These are phyloP conservation scores for Sugiyamaella castrensis DNA, from an alignment of 1,139 yeast genomes.

Conservation along the genomic window DNA sequence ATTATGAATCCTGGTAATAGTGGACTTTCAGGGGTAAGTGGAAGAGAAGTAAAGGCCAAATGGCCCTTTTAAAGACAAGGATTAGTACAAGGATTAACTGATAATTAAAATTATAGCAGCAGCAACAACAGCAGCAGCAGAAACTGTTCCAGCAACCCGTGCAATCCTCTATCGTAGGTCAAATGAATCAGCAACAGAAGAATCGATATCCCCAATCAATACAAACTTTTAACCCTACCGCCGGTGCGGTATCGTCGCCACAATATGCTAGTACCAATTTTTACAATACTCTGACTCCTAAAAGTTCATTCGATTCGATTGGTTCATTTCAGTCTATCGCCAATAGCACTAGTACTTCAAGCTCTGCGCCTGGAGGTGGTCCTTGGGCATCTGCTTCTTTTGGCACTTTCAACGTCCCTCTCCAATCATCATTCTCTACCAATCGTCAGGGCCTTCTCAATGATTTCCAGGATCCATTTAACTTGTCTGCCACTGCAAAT, in stretches of 20 bases:
- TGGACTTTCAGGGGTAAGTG: slow-evolving; percentile 3
- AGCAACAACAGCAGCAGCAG: too few relatives aligned
- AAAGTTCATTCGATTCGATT: slow-evolving; percentile 24
- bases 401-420: slow-evolving; percentile 15
- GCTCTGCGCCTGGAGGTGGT: slow-evolving; percentile 8
- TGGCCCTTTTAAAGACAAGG: too few relatives aligned
- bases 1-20: too few relatives aligned
- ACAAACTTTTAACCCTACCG: background rate
- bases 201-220: too few relatives aligned
- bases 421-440: background rate
- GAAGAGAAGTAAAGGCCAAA: background rate
- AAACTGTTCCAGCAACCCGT: too few relatives aligned
- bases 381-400: slow-evolving; percentile 17
- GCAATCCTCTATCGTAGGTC: too few relatives aligned
- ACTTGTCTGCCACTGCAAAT: background rate
- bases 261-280: slow-evolving; percentile 15
- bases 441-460: background rate
- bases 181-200: too few relatives aligned
- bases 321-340: slow-evolving; percentile 17
- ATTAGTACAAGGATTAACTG: too few relatives aligned
- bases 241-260: background rate
- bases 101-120: too few relatives aligned
- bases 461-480: slow-evolving; percentile 9
- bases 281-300: slow-evolving; percentile 21
- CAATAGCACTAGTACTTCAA: slow-evolving; percentile 5